A percentile compares a stretch with the other conserved stretches of the same genome.
These are phyloP conservation scores for Alternaria consortialis DNA, from an alignment of 2,329 filamentous ascomycete genomes.

Conservation along the genomic window DNA sequence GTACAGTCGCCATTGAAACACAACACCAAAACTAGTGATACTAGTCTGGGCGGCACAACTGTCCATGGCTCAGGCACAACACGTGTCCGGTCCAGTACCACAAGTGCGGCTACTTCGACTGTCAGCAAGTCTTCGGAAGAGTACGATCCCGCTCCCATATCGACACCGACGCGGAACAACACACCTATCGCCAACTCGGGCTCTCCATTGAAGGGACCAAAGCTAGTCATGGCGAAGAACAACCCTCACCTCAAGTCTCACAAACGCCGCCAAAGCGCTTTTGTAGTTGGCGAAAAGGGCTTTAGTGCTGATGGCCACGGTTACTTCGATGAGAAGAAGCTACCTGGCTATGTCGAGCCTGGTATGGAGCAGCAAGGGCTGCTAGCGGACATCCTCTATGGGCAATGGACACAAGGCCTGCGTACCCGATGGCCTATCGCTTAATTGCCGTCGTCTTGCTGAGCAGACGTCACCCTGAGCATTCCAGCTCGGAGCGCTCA, in stretches of 20 bases:
- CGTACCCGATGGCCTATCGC: conserved; percentile 59
- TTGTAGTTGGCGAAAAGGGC: conserved; percentile 54
- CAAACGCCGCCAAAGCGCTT: conserved; percentile 62
- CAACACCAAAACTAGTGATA: conserved; percentile 44
- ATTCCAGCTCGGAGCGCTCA: not conserved
- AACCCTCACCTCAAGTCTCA: conserved; percentile 86
- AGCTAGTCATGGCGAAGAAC: conserved; percentile 78
- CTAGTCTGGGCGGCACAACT: conserved; percentile 45
- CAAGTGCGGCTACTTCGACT: conserved; percentile 24
- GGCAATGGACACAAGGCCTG: conserved; percentile 87
- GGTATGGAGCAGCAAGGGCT: conserved; percentile 95
- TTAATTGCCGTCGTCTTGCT: conserved; percentile 4
- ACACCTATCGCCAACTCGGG: conserved; percentile 45
- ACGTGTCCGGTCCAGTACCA: conserved; percentile 45
- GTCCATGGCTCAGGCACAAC: conserved; percentile 46
- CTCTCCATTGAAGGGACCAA: conserved; percentile 63
- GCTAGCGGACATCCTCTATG: conserved; percentile 88
- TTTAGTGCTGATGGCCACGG: conserved; percentile 51
- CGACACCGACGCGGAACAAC: conserved; percentile 30
- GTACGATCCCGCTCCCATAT: conserved; percentile 27
- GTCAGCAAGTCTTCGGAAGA: conserved; percentile 34
- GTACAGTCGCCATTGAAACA: conserved; percentile 38
- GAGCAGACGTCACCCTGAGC: not conserved
- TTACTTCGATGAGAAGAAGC: conserved; percentile 57
- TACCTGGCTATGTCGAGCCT: conserved; percentile 67